Evolutionary conservation across 2,329 filamentous ascomycete species (phyloP), one percentile per base, ranked within the genome.

Genomic region (Trichophyton rubrum): DNA sequence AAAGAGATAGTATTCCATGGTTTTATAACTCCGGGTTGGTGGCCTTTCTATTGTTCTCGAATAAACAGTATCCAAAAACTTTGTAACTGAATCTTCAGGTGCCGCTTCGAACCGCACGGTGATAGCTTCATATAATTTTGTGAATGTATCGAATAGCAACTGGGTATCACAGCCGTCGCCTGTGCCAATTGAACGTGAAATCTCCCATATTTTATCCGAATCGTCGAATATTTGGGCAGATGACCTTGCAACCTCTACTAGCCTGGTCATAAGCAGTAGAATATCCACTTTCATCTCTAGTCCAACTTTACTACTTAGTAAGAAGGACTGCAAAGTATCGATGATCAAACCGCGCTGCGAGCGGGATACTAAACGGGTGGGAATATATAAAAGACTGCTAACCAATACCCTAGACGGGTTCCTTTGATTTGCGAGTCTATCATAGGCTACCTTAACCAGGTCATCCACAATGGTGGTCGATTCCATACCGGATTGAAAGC

Each of bases 241-340:
- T 7, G 70, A 73, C 61, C 75, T 75, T 3, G 73, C 68, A 68
- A 73, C 70, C n/a, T 71, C 69, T 3, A 72, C 69, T 53, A 75
- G 59, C 38, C 71, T 74, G 0, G 73, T 71, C 71, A 76, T 73
- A 62, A 76, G 65, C 3, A 72, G 70, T 49, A 75, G 58, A 2
- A 73, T 64, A 2, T 72, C 70, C 17, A 73, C 63, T 7, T 67
- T 68, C 8, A 69, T 60, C 33, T 71, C 68, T 1, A 67, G 59
- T 17, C 64, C 57, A 60, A 56, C 68, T 60, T 70, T 63, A 7
- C 47, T 20, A 40, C 68, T 64, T n/a, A 72, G 56, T 13, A 75
- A 35, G 56, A 71, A 66, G 41, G 69, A 63, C 47, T 73, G 70
- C 13, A 75, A 61, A 20, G 70, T 63, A 59, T 76, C 72, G 40